A percentile compares a stretch with the other conserved stretches of the same genome.
phyloP scores from a whole-genome alignment of 2,329 filamentous ascomycete species.

The Sporothrix protearum region DNA sequence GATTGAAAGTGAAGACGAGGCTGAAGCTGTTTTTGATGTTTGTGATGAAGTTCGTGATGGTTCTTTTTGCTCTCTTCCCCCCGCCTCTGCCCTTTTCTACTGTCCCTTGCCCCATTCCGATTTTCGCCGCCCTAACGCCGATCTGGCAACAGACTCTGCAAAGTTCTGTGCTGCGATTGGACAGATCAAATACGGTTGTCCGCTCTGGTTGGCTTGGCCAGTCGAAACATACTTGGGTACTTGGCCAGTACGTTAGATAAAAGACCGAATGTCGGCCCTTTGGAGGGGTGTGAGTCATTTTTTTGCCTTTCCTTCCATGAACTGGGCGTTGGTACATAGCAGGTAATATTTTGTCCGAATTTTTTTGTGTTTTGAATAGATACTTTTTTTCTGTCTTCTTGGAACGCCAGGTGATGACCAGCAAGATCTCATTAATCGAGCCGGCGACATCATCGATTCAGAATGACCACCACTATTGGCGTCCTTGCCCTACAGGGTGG shows the following conservation, averaged over 20 bases:
- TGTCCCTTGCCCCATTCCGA: neutral
- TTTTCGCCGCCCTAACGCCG: constrained; percentile 17
- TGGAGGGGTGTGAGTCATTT: neutral
- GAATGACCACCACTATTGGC: constrained; percentile 49
- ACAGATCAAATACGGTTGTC: neutral
- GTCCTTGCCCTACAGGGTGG: constrained; percentile 82
- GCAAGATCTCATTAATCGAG: too few species aligned
- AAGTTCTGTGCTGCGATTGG: constrained; percentile 14
- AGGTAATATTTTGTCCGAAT: neutral
- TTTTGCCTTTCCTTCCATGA: neutral
- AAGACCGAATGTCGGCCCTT: neutral
- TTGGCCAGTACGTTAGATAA: neutral
- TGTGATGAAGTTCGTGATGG: neutral
- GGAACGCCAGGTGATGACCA: too few species aligned
- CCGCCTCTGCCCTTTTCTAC: neutral
- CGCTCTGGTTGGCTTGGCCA: neutral
- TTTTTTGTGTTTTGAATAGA: too few species aligned
- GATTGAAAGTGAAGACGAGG: neutral
- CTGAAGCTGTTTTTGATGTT: constrained; percentile 8
- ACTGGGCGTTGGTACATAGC: neutral
- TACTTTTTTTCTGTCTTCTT: too few species aligned
- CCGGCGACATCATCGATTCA: too few species aligned
- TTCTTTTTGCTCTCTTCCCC: neutral
- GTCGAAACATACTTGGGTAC: neutral
- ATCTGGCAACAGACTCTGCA: constrained; percentile 5